Evolutionary conservation across 2,329 filamentous ascomycete genomes (phyloP), one percentile per base, ranked within the genome.

Genomic region (Didymella pinodella): DNA sequence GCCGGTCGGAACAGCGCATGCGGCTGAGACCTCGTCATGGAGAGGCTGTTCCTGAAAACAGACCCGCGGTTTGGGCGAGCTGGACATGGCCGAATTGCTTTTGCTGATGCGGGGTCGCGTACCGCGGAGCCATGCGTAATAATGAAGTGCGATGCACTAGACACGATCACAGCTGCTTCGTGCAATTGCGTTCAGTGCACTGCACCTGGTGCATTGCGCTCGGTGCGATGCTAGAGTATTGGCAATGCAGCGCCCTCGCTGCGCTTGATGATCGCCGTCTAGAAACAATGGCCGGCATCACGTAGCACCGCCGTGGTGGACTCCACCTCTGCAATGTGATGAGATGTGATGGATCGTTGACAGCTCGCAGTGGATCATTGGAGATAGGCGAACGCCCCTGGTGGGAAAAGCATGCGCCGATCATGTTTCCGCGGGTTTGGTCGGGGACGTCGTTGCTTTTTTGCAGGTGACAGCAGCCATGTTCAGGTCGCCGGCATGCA

Each of bases 371-470:
- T 50, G 28, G 50, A 54, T 47, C 56, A 59, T 59, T 59, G 50
- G 56, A 54, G 56, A 59, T 59, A 51, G 56, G 56, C 56, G 51
- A 59, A 59, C 38, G 32, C 38, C 56, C 56, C 50, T 46, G 56
- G 56, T 48, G 28, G 40, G 46, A 59, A 59, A 59, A 59, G 56
- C 56, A 59, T 59, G 56, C 41, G 56, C 54, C 56, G 56, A 59
- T 59, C 56, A 59, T 59, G 46, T 38, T 59, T 50, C 50, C 56
- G 47, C 12, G n/a, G 41, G 41, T 46, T 43, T 47, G 56, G 56
- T 54, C 40, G 55, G 34, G 48, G 36, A 34, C 44, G 44, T 47
- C 38, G 40, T 51, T 59, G 46, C 50, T 54, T 59, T 50, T 59
- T 22, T 28, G 22, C 31, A n/a, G 22, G 31, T 49, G 50, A 26